Evolutionary conservation across 164 flowering plant species (phyloP), one percentile per base, ranked within the genome.

Genomic region (Sextonia rubra): DNA sequence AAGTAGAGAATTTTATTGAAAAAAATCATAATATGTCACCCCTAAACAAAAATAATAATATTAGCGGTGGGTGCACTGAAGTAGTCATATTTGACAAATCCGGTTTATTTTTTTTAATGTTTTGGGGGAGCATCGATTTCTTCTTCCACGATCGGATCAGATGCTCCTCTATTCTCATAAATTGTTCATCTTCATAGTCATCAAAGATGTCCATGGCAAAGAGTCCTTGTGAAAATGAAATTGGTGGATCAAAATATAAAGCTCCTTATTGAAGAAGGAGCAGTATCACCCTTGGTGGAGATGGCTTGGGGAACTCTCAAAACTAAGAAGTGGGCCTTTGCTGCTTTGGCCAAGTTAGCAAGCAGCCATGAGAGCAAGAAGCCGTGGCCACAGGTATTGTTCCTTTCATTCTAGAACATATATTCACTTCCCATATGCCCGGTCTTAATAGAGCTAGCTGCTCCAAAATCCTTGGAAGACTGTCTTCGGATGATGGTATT

Each of bases 231-330:
- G 60, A 66, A 71, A 37, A 78, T 87, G 86, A 89, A 86, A 70
- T 73, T 88, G 75, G 83, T 72, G 61, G 85, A 85, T 65, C 77
- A 75, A 60, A 75, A 84, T 72, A 66, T 83, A 70, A 78, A 76
- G 79, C 62, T 81, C 60, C 90, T 90, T 78, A 90, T 89, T 9
- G 87, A 83, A 77, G 86, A 78, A 82, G 92, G 95, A 24, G 74
- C 83, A 24, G 84, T 90, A 70, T 81, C 84, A 70, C 83, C 85
- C 24, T 77, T 90, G 80, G 87, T 90, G 60, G 81, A 78, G 75
- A 87, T 90, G 95, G 55, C 70, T 66, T 84, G 85, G 29, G 84
- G 77, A 30, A 82, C 72, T 69, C 56, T 86, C 17, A 88, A 85
- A 69, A 70, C 84, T 25, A 85, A 84, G 77, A 85, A 82, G 20